A percentile compares a stretch with the other conserved stretches of the same genome.
Conservation (phyloP, 148 eudicot species). For the Vaccinium darrowii region DNA sequence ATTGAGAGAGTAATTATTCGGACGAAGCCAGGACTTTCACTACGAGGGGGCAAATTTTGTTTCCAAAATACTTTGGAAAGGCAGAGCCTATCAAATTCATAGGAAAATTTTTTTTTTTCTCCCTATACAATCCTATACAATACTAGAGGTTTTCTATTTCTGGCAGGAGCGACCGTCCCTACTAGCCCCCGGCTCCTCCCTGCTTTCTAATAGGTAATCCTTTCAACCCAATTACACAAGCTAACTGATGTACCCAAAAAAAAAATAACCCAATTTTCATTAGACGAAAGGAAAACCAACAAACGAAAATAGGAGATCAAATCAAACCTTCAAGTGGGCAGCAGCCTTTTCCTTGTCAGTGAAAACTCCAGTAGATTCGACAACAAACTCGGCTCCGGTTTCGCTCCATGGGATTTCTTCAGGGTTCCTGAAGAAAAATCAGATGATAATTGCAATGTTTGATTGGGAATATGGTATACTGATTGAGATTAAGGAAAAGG, state of each 20-base stretch:
- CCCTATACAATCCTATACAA: no score
- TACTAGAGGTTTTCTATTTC: no score
- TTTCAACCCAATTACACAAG: not conserved
- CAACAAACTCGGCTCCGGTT: slow-evolving; percentile 67
- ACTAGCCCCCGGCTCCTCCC: no score
- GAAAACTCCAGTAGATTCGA: slow-evolving; percentile 79
- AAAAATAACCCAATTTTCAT: not conserved
- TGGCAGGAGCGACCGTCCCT: no score
- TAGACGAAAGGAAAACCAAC: not conserved
- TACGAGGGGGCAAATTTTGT: no score
- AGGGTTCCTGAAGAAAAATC: slow-evolving; percentile 48
- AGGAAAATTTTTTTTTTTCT: no score
- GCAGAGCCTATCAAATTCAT: no score
- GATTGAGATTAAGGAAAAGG: no score
- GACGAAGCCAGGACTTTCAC: no score
- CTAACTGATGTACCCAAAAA: not conserved
- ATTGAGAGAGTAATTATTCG: not conserved
- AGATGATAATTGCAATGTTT: not conserved
- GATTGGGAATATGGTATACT: not conserved
- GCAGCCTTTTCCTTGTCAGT: slow-evolving; percentile 79
- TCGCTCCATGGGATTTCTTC: slow-evolving; percentile 74
- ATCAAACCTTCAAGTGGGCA: slow-evolving; percentile 63
- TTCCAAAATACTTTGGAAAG: no score
- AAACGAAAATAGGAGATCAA: not conserved
- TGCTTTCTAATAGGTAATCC: no score